These are phyloP conservation scores for Hypoxylon sp. DNA, from an alignment of 2,329 filamentous ascomycete genomes.

Conservation along the genomic window DNA sequence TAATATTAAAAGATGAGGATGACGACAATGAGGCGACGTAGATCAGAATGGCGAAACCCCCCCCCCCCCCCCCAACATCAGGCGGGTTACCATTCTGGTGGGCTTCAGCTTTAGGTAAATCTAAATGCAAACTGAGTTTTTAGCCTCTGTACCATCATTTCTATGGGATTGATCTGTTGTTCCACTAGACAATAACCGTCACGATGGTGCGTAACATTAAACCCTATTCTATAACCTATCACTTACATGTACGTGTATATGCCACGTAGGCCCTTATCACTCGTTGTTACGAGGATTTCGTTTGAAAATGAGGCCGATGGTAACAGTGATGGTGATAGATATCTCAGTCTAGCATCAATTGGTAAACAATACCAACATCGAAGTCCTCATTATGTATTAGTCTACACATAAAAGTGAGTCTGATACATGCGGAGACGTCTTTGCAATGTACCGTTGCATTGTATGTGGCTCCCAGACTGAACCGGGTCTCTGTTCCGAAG, in stretches of 20 bases:
- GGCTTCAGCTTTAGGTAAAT: not conserved
- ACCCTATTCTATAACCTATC: not conserved
- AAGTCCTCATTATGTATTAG: constrained; percentile 13
- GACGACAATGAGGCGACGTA: constrained; percentile 3
- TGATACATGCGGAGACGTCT: constrained; percentile 3
- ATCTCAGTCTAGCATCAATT: constrained; percentile 33
- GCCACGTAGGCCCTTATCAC: constrained; percentile 13
- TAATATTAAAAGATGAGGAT: constrained; percentile 19
- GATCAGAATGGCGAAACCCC: not conserved
- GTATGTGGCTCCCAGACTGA: constrained; percentile 27
- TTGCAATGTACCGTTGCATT: constrained; percentile 33
- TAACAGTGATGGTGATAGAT: constrained; percentile 36
- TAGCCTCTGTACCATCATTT: constrained; percentile 15
- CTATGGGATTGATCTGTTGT: not conserved
- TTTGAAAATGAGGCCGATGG: constrained; percentile 36
- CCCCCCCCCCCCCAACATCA: too few species aligned
- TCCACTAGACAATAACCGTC: constrained; percentile 8
- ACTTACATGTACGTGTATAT: not conserved
- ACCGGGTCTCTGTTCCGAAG: constrained; percentile 43
- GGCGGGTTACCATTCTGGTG: not conserved
- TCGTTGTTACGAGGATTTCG: constrained; percentile 21
- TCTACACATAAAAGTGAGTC: not conserved
- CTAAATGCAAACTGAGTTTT: constrained; percentile 7
- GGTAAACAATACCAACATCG: constrained; percentile 12
- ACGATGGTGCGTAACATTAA: constrained; percentile 1